Conservation (phyloP, 176 grass and related monocot genomes). For the Lolium multiflorum region DNA sequence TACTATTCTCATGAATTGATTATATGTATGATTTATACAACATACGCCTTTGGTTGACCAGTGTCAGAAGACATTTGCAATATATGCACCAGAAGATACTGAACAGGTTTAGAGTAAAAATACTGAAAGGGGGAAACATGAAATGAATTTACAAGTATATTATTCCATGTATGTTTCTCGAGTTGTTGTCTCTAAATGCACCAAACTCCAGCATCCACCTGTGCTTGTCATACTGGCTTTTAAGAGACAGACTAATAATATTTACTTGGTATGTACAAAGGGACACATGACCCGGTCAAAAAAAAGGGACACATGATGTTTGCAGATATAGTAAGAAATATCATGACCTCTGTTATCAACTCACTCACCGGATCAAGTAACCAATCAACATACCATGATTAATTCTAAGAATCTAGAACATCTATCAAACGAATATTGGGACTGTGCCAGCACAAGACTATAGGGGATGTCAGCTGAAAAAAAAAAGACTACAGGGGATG, state of each 20-base stretch:
- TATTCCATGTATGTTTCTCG: not conserved
- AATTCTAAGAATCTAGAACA: not conserved
- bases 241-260: not conserved
- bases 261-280: not conserved
- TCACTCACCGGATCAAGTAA: not conserved
- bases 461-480: not conserved
- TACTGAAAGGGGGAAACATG: not conserved
- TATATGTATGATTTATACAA: not conserved
- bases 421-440: not conserved
- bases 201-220: not conserved
- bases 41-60: not conserved
- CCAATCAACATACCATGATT: not conserved
- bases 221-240: not conserved
- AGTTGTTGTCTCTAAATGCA: not conserved
- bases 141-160: slow-evolving; percentile 18
- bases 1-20: not conserved
- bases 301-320: not conserved
- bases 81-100: not conserved
- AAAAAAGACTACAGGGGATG: not conserved
- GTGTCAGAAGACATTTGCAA: not conserved
- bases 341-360: not conserved
- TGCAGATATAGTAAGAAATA: not conserved
- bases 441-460: not conserved
- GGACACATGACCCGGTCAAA: not conserved
- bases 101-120: not conserved